Percentiles rank a stretch among this genome's conserved stretches.
Conservation (phyloP, 2,329 filamentous ascomycete genomes). For the Fusarium setosum region DNA sequence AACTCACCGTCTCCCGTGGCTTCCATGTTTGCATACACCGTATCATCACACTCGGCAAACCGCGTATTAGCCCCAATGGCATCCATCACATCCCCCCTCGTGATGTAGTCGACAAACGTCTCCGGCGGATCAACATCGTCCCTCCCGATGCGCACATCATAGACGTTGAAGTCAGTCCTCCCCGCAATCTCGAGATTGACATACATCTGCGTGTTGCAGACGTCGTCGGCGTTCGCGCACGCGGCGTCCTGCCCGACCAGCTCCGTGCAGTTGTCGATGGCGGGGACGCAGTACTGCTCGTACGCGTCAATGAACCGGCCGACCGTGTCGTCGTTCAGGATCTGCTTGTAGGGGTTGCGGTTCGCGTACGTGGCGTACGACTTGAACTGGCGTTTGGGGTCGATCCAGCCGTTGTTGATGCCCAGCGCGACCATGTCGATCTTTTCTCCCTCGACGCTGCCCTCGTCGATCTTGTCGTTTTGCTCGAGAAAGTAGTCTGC, state of each 20-base stretch:
- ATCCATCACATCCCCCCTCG: constrained; percentile 36
- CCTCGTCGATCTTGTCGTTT: constrained; percentile 61
- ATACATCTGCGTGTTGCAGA: constrained; percentile 44
- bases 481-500: constrained; percentile 66
- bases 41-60: constrained; percentile 40
- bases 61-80: constrained; percentile 39
- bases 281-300: constrained; percentile 39
- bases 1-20: constrained; percentile 39
- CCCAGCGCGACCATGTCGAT: constrained; percentile 64
- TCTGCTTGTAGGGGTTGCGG: constrained; percentile 48
- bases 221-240: constrained; percentile 40
- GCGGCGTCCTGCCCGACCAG: constrained; percentile 38
- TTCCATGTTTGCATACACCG: constrained; percentile 37
- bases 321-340: constrained; percentile 35
- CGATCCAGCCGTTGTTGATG: constrained; percentile 68
- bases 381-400: constrained; percentile 51
- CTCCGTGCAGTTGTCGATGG: constrained; percentile 39
- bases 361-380: constrained; percentile 48
- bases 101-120: constrained; percentile 39
- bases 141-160: constrained; percentile 56
- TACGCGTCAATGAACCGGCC: constrained; percentile 44
- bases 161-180: constrained; percentile 55
- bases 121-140: constrained; percentile 37
- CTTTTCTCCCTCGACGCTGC: constrained; percentile 53
- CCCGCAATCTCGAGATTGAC: constrained; percentile 37